Conservation (phyloP, 2,329 filamentous ascomycete genomes). For the Pseudogymnoascus sp. region DNA sequence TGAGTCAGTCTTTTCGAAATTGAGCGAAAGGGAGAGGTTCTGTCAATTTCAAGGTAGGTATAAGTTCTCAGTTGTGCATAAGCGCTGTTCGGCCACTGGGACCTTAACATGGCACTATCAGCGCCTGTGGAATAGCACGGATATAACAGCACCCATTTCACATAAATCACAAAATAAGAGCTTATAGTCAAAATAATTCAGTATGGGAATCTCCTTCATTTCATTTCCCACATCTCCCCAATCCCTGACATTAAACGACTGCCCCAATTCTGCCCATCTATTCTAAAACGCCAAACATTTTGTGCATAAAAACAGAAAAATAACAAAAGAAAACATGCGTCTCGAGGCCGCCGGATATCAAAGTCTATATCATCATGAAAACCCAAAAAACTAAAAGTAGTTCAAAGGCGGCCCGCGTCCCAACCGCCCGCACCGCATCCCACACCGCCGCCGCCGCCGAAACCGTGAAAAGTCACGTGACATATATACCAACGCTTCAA, state of each 20-base stretch:
- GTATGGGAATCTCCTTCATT: constrained; percentile 3
- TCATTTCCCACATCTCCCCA: background rate
- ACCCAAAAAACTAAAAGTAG: background rate
- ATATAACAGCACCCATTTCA: background rate
- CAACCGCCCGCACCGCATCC: background rate
- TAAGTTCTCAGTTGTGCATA: background rate
- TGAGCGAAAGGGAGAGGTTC: background rate
- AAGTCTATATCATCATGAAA: constrained; percentile 9
- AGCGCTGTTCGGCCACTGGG: background rate
- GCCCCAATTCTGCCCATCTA: background rate
- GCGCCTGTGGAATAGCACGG: background rate
- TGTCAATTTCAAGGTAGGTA: background rate
- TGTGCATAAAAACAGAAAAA: background rate
- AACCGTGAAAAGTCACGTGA: background rate
- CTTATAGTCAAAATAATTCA: background rate
- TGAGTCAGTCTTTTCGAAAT: background rate
- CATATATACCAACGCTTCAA: background rate
- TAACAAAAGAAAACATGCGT: constrained; percentile 5
- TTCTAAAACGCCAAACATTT: constrained; percentile 7
- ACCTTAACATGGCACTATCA: background rate
- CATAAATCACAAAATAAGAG: background rate
- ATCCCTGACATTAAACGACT: background rate
- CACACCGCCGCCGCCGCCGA: background rate
- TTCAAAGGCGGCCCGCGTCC: constrained; percentile 1
- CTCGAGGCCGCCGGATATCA: constrained; percentile 8